Evolutionary conservation across 2,329 filamentous ascomycete species (phyloP), one percentile per base, ranked within the genome.

Genomic region (Colletotrichum navitas): DNA sequence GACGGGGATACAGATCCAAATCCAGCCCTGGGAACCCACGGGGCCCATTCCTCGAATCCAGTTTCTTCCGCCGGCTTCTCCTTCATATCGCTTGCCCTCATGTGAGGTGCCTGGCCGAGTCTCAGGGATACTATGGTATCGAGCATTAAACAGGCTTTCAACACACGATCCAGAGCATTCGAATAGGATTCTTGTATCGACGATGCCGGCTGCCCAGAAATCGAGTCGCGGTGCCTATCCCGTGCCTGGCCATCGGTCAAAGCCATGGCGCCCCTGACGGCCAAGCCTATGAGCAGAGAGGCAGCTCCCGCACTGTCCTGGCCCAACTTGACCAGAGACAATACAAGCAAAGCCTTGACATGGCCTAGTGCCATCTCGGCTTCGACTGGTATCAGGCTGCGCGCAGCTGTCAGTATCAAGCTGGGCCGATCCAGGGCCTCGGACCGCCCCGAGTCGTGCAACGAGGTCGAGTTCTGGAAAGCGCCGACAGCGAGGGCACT

Each of bases 31-130:
- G 90, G 87, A 24, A 85, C 84, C 92, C 92, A 94, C 1, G 90
- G 89, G 74, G 92, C 89, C 92, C 92, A 94, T 80, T 94, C 91
- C 76, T 94, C 92, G 26, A 91, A 81, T 1, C 90, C 90, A 75
- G 92, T 90, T 78, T 93, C 90, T 34, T 88, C 84, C 2, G 92
- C 81, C 3, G 85, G 85, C 39, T 85, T 70, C 62, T 79, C 77
- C 47, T 80, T 78, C n/a, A 83, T 79, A 34, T 88, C 78, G 63
- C 89, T 85, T 18, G 83, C 81, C 12, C 80, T 77, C 66, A 91
- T 82, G 76, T 88, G 86, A 2, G 87, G 83, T 12, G 83, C 80
- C 43, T 83, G 83, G n/a, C 84, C 80, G 4, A 90, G 81, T 11
- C 86, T 82, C 24, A 87, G 78, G 11, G 87, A 86, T 18, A 90